A percentile compares a stretch with the other conserved stretches of the same genome.
Evolutionary conservation across 2,329 filamentous ascomycete species (phyloP).

Genomic region (Hypoxylon sp.): DNA sequence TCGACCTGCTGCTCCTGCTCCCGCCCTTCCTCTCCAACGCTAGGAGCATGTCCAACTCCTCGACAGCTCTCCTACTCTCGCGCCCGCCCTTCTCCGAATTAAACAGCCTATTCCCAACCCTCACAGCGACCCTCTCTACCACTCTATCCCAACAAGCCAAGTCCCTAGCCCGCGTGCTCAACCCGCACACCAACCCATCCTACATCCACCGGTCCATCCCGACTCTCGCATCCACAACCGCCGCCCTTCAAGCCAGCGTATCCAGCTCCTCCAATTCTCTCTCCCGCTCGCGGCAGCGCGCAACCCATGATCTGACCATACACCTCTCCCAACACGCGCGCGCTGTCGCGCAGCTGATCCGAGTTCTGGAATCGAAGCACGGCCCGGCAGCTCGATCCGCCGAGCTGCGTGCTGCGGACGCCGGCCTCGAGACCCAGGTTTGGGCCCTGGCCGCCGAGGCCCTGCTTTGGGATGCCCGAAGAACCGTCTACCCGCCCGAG

Average conservation of each 20-base stretch:
- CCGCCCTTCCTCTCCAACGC: constrained; percentile 63
- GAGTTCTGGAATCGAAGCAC: constrained; percentile 69
- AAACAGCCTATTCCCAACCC: constrained; percentile 62
- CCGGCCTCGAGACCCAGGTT: constrained; percentile 61
- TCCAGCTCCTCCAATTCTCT: constrained; percentile 54
- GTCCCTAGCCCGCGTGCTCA: constrained; percentile 63
- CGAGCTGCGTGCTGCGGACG: constrained; percentile 65
- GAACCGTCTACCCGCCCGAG: constrained; percentile 62
- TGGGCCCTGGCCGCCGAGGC: constrained; percentile 58
- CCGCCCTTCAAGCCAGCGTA: constrained; percentile 53
- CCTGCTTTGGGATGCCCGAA: constrained; percentile 55
- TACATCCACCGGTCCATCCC: constrained; percentile 72
- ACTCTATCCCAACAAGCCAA: constrained; percentile 66
- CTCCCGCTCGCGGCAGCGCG: constrained; percentile 57
- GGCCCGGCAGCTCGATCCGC: constrained; percentile 66
- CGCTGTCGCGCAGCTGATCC: constrained; percentile 62
- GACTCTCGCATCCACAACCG: constrained; percentile 60
- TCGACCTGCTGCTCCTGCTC: constrained; percentile 70
- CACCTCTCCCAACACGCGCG: constrained; percentile 61
- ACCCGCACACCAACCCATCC: constrained; percentile 67
- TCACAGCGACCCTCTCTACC: constrained; percentile 64
- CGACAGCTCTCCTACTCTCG: constrained; percentile 63
- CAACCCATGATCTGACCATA: constrained; percentile 56
- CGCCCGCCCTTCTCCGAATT: constrained; percentile 66
- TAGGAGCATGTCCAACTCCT: constrained; percentile 56